These are phyloP conservation scores for Centrapalus pauciflorus DNA, from an alignment of 129 eudicot genomes.

Conservation along the genomic window DNA sequence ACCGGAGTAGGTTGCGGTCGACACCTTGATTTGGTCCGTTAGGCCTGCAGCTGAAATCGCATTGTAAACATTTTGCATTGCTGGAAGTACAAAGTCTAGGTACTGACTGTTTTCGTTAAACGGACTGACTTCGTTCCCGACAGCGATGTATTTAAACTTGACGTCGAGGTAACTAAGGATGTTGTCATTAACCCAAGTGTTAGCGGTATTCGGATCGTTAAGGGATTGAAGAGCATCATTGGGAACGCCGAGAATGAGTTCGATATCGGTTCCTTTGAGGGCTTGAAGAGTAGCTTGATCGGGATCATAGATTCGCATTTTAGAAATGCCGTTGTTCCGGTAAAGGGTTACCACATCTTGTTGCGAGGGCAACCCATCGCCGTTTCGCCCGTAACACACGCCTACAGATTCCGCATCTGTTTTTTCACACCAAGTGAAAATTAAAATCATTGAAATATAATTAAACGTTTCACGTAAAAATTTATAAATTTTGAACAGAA, in stretches of 20 bases:
- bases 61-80: constrained; percentile 30
- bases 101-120: neutral
- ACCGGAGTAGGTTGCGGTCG: constrained; percentile 31
- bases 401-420: constrained; percentile 46
- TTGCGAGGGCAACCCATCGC: constrained; percentile 30
- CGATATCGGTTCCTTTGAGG: constrained; percentile 45
- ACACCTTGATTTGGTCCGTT: constrained; percentile 33
- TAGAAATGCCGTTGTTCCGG: constrained; percentile 29
- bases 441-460: neutral
- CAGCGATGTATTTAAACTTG: constrained; percentile 48
- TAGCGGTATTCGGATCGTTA: constrained; percentile 22
- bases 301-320: constrained; percentile 54
- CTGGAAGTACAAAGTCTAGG: constrained; percentile 21
- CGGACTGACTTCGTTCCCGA: constrained; percentile 52
- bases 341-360: constrained; percentile 38
- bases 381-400: constrained; percentile 47
- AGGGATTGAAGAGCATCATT: constrained; percentile 25
- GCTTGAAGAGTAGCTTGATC: constrained; percentile 26
- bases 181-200: constrained; percentile 48
- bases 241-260: constrained; percentile 43
- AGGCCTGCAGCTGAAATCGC: constrained; percentile 31
- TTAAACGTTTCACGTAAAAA: neutral
- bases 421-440: neutral
- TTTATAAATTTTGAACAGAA: too few relatives aligned
- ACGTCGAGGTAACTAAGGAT: constrained; percentile 30